Evolutionary conservation across 1,284 basidiomycete genomes (phyloP).

Genomic region (Cerrena zonata): DNA sequence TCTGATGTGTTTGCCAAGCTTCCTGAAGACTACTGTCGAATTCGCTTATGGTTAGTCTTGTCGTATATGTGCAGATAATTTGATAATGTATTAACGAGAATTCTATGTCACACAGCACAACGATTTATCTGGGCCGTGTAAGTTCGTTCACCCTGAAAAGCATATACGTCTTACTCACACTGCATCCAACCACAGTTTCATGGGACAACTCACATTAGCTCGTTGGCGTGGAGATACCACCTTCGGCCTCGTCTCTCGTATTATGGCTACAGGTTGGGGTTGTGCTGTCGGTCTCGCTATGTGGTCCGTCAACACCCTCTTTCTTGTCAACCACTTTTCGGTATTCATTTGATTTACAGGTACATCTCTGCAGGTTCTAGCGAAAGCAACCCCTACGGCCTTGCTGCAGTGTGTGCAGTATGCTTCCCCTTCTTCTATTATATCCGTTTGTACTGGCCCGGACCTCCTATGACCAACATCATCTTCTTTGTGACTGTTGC

Average conservation of each 20-base stretch:
- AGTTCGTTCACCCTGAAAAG: conserved; percentile 10
- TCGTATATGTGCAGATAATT: too few relatives aligned
- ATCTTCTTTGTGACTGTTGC: conserved; percentile 70
- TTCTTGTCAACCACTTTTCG: background rate
- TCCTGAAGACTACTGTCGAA: conserved; percentile 47
- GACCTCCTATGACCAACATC: conserved; percentile 65
- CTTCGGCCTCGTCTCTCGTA: conserved; percentile 59
- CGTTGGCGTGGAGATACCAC: conserved; percentile 75
- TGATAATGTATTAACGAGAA: background rate
- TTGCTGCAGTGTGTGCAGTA: conserved; percentile 66
- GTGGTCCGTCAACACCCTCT: conserved; percentile 43
- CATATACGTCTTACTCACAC: background rate
- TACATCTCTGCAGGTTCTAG: conserved; percentile 69
- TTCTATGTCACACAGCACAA: conserved; percentile 17
- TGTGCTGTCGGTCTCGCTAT: conserved; percentile 62
- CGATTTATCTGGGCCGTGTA: conserved; percentile 36
- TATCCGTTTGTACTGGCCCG: conserved; percentile 69
- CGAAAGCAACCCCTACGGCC: conserved; percentile 65
- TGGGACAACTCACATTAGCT: conserved; percentile 65
- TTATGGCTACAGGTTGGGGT: conserved; percentile 67
- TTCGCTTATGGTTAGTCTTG: conserved; percentile 56
- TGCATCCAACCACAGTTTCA: conserved; percentile 41
- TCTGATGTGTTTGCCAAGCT: conserved; percentile 53
- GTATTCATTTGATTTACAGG: conserved; percentile 38
- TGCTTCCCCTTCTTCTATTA: conserved; percentile 69